These are phyloP conservation scores for Thielaviopsis punctulata DNA, from an alignment of 2,329 filamentous ascomycete species.

Conservation along the genomic window DNA sequence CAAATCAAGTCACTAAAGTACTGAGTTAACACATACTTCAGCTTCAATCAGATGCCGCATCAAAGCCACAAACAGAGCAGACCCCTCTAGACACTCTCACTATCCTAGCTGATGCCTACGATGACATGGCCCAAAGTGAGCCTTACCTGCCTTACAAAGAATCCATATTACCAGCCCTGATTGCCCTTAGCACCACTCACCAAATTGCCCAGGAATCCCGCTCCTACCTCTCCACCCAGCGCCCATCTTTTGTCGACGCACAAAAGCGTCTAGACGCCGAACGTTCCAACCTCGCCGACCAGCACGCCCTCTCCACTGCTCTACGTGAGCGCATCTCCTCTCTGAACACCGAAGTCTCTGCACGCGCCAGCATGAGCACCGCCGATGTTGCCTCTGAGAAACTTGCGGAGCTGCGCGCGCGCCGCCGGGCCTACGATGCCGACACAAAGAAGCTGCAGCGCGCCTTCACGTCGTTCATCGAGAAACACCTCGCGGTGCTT, in stretches of 20 bases:
- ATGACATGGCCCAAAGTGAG: slow-evolving; percentile 40
- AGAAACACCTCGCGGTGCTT: slow-evolving; percentile 53
- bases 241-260: slow-evolving; percentile 24
- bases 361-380: slow-evolving; percentile 38
- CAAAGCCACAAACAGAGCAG: slow-evolving; percentile 4
- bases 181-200: slow-evolving; percentile 52
- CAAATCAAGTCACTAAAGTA: neutral
- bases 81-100: slow-evolving; percentile 18
- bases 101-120: slow-evolving; percentile 48
- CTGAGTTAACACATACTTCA: slow-evolving; percentile 10
- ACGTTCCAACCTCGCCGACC: slow-evolving; percentile 33
- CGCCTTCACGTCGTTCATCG: slow-evolving; percentile 52
- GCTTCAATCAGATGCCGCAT: slow-evolving; percentile 13
- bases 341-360: slow-evolving; percentile 39
- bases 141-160: slow-evolving; percentile 48
- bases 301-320: slow-evolving; percentile 35
- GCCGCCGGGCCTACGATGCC: slow-evolving; percentile 41
- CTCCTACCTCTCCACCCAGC: slow-evolving; percentile 33
- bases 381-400: slow-evolving; percentile 45
- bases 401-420: slow-evolving; percentile 40
- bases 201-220: slow-evolving; percentile 47
- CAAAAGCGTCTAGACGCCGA: slow-evolving; percentile 33
- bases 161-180: slow-evolving; percentile 52
- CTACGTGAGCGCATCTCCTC: slow-evolving; percentile 39
- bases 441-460: slow-evolving; percentile 45